Base-by-base conservation (phyloP, 2,329 filamentous ascomycete species). In the Colletotrichum euphorbiae region DNA sequence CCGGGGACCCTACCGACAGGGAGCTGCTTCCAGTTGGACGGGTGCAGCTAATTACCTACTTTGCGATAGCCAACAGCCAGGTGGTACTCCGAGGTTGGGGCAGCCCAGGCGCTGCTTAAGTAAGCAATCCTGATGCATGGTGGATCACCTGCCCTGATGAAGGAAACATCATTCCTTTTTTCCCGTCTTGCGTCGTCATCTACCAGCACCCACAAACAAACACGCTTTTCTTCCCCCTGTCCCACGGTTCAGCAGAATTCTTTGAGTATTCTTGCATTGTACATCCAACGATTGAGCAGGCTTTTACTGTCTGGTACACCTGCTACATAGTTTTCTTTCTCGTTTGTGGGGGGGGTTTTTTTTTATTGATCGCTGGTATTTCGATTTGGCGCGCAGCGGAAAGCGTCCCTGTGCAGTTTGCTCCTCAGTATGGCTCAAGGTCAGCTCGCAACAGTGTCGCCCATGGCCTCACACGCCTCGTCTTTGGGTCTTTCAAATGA, bases 401-500 rank as follows among this genome's bases (percentile, higher is more conserved):
- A 48, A 51, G 38, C n/a, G 33, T 38, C 19, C 21, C 50, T 55
- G 61, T 33, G 36, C n/a, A 33, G n/a, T 31, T 55, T 66, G 62
- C 45, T 60, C 31, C n/a, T 57, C 66, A 33, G 21, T 56, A 70
- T 68, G 55, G 63, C 68, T 42, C 45, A 68, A 56, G 56, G 63
- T 51, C 67, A 71, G 62, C 50, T 71, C 33, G 67, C 63, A 42
- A 56, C 59, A 40, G 11, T 63, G 55, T 56, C 68, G 3, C 36
- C 64, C 28, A 67, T 69, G 69, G 74, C 75, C 72, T 74, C 72
- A 66, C 64, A 43, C 60, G 36, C 56, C 24, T 52, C 69, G 72
- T 71, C 74, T 72, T 71, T 80, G 73, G 67, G 74, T 51, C 70
- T 77, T 40, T 77, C 81, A 62, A 77, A 83, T 70, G 82, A 84